These are phyloP conservation scores for Fraxinus dipetala DNA, from an alignment of 305 asterid genomes.

Conservation along the genomic window DNA sequence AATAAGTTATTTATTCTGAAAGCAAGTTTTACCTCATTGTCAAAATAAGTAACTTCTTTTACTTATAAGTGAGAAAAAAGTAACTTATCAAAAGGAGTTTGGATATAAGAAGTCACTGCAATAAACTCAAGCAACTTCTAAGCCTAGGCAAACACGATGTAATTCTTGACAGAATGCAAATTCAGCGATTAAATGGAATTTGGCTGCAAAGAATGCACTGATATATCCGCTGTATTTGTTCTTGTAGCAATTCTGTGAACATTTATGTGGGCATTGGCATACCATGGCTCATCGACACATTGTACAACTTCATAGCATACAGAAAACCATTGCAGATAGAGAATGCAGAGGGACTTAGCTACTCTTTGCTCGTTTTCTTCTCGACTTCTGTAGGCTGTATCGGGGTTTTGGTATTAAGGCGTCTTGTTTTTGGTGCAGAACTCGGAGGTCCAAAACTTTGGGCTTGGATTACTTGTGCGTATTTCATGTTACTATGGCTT, in stretches of 20 bases:
- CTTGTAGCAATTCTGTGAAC: conserved; percentile 82
- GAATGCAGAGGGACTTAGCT: conserved; percentile 68
- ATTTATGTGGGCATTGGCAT: conserved; percentile 82
- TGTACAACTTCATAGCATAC: conserved; percentile 78
- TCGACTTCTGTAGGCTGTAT: conserved; percentile 81
- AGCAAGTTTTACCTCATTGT: background rate
- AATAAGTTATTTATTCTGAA: background rate
- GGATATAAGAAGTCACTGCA: background rate
- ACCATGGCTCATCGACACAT: conserved; percentile 82
- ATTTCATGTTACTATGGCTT: conserved; percentile 69
- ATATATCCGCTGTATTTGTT: background rate
- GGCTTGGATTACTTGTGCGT: conserved; percentile 74
- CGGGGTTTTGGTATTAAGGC: conserved; percentile 68
- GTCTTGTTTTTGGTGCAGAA: conserved; percentile 71
- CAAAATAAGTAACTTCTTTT: background rate
- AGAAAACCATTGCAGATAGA: conserved; percentile 59
- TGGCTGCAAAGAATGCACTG: background rate
- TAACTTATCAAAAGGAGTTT: background rate
- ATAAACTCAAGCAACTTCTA: background rate
- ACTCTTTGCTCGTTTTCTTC: conserved; percentile 79
- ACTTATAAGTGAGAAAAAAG: background rate
- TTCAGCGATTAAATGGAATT: background rate
- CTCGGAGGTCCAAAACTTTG: conserved; percentile 81
- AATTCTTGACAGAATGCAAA: background rate
- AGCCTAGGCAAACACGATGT: background rate